Evolutionary conservation across 2,329 filamentous ascomycete species (phyloP).

Genomic region (Calycina marina): DNA sequence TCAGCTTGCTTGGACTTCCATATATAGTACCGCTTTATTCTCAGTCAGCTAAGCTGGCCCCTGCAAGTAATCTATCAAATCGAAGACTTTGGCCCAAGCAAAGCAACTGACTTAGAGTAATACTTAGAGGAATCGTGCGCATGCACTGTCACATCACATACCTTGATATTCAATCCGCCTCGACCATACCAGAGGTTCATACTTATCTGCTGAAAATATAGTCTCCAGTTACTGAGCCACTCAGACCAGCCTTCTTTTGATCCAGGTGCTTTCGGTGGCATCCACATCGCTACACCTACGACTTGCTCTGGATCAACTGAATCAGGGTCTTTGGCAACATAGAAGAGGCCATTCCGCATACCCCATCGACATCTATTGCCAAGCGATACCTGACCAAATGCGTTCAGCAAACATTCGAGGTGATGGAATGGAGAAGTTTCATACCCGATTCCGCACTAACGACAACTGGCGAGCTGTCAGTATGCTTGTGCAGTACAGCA

Average conservation of each 20-base stretch:
- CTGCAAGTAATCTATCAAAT: no score
- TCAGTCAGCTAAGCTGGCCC: no score
- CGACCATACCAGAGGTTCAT: slow-evolving; percentile 57
- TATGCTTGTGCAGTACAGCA: neutral
- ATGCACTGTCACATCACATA: no score
- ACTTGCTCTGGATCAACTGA: slow-evolving; percentile 30
- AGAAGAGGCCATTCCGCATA: slow-evolving; percentile 53
- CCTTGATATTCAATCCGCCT: slow-evolving; percentile 49
- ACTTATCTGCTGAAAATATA: slow-evolving; percentile 49
- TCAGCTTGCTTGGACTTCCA: slow-evolving; percentile 54
- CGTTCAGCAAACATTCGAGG: no score
- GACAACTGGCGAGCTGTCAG: slow-evolving; percentile 8
- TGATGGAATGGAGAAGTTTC: no score
- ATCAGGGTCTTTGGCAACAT: slow-evolving; percentile 48
- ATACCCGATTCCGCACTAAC: slow-evolving; percentile 5
- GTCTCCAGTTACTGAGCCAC: slow-evolving; percentile 48
- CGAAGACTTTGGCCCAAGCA: no score
- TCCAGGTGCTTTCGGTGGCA: slow-evolving; percentile 36
- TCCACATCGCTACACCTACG: slow-evolving; percentile 61
- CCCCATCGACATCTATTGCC: slow-evolving; percentile 55
- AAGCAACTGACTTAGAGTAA: no score
- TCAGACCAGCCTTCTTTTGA: slow-evolving; percentile 41
- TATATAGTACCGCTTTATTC: slow-evolving; percentile 51
- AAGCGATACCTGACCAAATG: slow-evolving; percentile 15
- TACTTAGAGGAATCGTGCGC: no score